Percentiles rank a stretch among this genome's conserved stretches.
phyloP scores from a whole-genome alignment of 108 stramenopile genomes.

The Schizochytrium sp. region DNA sequence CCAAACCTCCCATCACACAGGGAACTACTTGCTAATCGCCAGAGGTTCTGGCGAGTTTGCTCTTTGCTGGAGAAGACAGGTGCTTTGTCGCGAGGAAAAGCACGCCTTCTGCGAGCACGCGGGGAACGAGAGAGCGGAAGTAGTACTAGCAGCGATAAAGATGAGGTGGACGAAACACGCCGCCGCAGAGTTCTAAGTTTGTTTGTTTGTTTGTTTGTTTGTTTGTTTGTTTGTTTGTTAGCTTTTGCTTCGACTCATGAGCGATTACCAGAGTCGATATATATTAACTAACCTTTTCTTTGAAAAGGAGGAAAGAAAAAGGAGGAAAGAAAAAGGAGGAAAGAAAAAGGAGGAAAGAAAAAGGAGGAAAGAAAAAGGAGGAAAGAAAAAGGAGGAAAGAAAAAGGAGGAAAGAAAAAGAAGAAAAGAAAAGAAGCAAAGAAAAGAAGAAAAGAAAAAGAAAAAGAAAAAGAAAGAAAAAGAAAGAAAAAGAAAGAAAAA shows the following conservation, averaged over 20 bases:
- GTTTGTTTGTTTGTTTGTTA: constrained; percentile 4
- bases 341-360: not conserved
- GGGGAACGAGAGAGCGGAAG: not conserved
- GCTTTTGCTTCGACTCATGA: not conserved
- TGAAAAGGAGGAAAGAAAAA: not conserved
- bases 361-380: constrained; percentile 2
- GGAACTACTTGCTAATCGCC: too few species aligned
- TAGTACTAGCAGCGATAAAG: not conserved
- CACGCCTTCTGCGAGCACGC: not conserved
- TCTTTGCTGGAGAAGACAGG: not conserved
- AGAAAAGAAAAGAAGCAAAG: not conserved
- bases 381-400: not conserved
- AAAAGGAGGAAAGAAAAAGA: not conserved
- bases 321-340: not conserved
- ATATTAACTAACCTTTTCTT: not conserved
- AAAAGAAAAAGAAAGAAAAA: not conserved
- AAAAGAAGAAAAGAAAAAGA: not conserved
- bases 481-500: not conserved
- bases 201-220: not conserved
- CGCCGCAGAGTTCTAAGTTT: not conserved
- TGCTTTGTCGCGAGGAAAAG: not conserved
- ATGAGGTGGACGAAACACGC: not conserved
- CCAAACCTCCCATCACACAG: too few species aligned
- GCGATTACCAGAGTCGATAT: not conserved
- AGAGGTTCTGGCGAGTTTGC: too few species aligned